Percentiles rank a stretch among this genome's conserved stretches.
Conservation (phyloP, 2,329 filamentous ascomycete species). For the Stemphylium beticola region DNA sequence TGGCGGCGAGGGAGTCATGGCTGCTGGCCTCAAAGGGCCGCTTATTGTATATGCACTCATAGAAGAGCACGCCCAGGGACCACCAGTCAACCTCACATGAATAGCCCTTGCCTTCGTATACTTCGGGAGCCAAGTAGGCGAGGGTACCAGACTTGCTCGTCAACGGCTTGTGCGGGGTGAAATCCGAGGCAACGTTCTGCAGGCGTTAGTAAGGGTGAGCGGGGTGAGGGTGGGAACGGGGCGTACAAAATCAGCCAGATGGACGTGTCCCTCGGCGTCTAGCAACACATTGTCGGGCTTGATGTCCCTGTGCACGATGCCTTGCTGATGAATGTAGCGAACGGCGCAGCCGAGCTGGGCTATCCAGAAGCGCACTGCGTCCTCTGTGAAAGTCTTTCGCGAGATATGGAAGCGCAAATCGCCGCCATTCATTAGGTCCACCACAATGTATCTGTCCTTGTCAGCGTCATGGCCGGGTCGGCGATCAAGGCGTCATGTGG, state of each 20-base stretch:
- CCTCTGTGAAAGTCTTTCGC: conserved; percentile 96
- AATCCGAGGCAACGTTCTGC: conserved; percentile 95
- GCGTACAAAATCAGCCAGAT: conserved; percentile 95
- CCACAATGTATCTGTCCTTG: conserved; percentile 76
- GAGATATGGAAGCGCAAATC: conserved; percentile 98
- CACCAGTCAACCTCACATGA: conserved; percentile 95
- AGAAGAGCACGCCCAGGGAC: conserved; percentile 97
- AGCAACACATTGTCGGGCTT: conserved; percentile 52
- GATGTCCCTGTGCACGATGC: conserved; percentile 52
- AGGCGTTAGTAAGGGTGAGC: conserved; percentile 43
- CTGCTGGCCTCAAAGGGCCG: conserved; percentile 91
- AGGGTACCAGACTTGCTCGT: conserved; percentile 97
- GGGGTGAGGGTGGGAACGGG: not conserved
- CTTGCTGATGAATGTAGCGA: conserved; percentile 56
- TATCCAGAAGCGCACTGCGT: conserved; percentile 96
- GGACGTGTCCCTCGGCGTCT: conserved; percentile 70
- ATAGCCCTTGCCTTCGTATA: conserved; percentile 90
- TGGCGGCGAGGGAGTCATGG: conserved; percentile 77
- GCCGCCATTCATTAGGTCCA: conserved; percentile 97
- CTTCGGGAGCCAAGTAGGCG: conserved; percentile 94
- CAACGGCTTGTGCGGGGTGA: conserved; percentile 78
- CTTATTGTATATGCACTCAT: conserved; percentile 99
- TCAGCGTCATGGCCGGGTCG: conserved; percentile 16
- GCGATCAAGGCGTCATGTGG: conserved; percentile 6
- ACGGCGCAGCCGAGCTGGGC: conserved; percentile 91